Evolutionary conservation across 2,329 filamentous ascomycete species (phyloP).

Genomic region (Colletotrichum euphorbiae): DNA sequence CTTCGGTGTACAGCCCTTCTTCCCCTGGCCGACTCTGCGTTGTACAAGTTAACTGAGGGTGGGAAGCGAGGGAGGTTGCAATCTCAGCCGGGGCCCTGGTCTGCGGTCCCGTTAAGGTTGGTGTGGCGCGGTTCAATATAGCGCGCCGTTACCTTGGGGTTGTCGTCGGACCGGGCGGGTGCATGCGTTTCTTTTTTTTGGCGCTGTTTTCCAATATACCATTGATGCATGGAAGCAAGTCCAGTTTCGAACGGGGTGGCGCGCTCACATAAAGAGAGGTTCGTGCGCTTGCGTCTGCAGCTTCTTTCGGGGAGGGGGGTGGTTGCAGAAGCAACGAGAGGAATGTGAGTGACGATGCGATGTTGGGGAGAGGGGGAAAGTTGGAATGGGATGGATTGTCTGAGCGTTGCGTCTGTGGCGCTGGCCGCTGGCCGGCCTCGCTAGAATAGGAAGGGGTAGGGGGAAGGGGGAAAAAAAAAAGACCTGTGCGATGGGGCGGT

Average conservation of each 20-base stretch:
- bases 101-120: slow-evolving; percentile 36
- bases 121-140: slow-evolving; percentile 7
- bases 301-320: too few species aligned
- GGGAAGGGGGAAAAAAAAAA: too few species aligned
- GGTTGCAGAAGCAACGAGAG: too few species aligned
- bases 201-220: background rate
- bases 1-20: background rate
- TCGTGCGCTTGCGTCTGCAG: too few species aligned
- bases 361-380: too few species aligned
- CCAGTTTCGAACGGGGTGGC: background rate
- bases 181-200: background rate
- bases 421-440: too few species aligned
- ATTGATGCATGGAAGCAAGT: slow-evolving; percentile 19
- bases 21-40: background rate
- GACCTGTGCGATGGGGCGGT: background rate
- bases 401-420: too few species aligned
- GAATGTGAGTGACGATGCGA: too few species aligned
- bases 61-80: background rate
- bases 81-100: slow-evolving; percentile 24
- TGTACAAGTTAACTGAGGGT: background rate
- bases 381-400: too few species aligned
- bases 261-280: background rate
- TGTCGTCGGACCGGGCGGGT: slow-evolving; percentile 4
- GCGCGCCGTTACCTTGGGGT: slow-evolving; percentile 6
- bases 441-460: too few species aligned